These are phyloP conservation scores for Aegilops umbellulata DNA, from an alignment of 176 grass and related monocot genomes.

Conservation along the genomic window DNA sequence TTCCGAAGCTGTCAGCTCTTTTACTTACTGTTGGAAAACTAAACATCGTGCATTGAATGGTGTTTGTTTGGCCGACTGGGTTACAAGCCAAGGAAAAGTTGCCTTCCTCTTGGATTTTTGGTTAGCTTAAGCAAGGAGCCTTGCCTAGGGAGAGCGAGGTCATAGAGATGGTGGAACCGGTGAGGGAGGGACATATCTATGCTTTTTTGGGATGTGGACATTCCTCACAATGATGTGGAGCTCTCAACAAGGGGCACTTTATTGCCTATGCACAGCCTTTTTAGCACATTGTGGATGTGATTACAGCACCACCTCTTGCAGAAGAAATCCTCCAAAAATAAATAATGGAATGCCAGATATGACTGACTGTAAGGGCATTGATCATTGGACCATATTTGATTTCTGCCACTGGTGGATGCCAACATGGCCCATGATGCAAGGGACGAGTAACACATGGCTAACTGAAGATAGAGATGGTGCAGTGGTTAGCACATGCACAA, in stretches of 20 bases:
- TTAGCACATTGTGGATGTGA: neutral
- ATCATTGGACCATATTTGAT: neutral
- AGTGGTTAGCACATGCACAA: neutral
- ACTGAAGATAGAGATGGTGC: neutral
- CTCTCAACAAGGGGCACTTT: neutral
- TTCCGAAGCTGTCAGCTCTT: too few species aligned
- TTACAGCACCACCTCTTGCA: neutral
- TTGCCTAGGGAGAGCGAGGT: neutral
- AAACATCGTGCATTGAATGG: too few species aligned
- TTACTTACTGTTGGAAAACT: too few species aligned
- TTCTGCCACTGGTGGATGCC: neutral
- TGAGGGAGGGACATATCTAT: too few species aligned
- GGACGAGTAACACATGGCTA: neutral
- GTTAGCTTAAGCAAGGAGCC: neutral
- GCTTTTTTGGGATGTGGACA: neutral
- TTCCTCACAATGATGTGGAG: neutral
- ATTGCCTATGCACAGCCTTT: neutral
- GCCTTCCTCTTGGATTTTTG: neutral
- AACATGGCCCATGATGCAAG: neutral
- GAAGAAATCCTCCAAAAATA: constrained; percentile 6
- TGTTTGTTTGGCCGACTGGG: neutral
- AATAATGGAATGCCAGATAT: neutral
- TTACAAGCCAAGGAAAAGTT: neutral
- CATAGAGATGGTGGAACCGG: neutral
- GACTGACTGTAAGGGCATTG: neutral